Base-by-base conservation (phyloP, 2,329 filamentous ascomycete species). In the Fusarium subtropicale region DNA sequence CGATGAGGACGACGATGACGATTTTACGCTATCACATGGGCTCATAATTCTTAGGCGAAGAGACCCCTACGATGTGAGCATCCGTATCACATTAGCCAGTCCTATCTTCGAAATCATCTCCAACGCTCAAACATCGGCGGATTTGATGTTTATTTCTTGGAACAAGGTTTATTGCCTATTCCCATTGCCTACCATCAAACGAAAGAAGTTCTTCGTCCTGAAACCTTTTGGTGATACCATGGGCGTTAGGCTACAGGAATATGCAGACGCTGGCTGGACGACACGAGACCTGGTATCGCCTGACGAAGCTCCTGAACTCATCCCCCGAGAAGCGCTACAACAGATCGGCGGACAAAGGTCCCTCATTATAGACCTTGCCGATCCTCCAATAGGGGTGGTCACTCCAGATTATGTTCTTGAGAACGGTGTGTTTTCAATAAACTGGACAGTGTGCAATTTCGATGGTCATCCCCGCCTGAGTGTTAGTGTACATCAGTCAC, bases 111-210 rank as follows among this genome's bases (percentile, higher is more conserved):
- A 28, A 2, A 24, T 60, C 4, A 44, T 60, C 16, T 26, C 36
- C 7, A 15, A 5, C 1, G 54, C 57, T 6, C 1, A 18, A 2
- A 51, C 54, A 3, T 50, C 44, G 1, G 16, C 20, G 12, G 54
- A 20, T 22, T 10, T 60, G 34, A 26, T 31, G n/a, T 12, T 50
- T 12, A 44, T 60, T 4, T 50, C 54, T 2, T 60, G 57, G 54
- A 60, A 60, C 6, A 60, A 60, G 24, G 36, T 18, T 18, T 60
- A 60, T 16, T 44, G 22, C 1, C 44, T 59, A 1, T 36, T 60
- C 8, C 57, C 53, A 2, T 3, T 42, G 3, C 13, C 28, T 4
- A 59, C 22, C 6, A 10, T 60, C 4, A 11, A 26, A 1, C n/a
- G 3, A 3, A 44, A 60, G 7, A 60, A 44, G 16, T 50, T 60